Percentiles rank a stretch among this genome's conserved stretches.
These are phyloP conservation scores for Pyrenochaeta sp. DNA, from an alignment of 2,329 filamentous ascomycete genomes.

Conservation along the genomic window DNA sequence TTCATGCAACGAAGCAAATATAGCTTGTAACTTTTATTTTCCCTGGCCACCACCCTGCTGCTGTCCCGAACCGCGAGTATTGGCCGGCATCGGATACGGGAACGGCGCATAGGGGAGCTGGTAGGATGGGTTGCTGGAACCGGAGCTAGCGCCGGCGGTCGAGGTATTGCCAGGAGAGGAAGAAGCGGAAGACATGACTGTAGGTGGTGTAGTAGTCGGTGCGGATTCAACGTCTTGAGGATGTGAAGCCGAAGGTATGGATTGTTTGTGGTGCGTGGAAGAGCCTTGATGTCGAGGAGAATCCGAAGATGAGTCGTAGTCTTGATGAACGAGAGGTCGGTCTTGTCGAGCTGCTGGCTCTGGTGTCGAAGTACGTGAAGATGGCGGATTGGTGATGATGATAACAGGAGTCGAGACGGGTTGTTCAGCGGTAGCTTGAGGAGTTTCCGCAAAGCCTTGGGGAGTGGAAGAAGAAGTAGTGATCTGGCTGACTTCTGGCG, in stretches of 20 bases:
- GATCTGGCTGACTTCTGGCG: constrained; percentile 16
- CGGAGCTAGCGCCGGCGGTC: constrained; percentile 40
- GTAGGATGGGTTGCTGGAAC: constrained; percentile 37
- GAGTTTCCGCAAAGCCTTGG: constrained; percentile 24
- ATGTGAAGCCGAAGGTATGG: constrained; percentile 22
- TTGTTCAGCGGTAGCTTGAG: constrained; percentile 33
- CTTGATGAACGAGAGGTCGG: constrained; percentile 17
- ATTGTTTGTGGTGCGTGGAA: constrained; percentile 23
- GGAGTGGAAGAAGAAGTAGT: constrained; percentile 9
- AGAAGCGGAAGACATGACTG: constrained; percentile 44
- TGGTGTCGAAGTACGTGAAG: constrained; percentile 11
- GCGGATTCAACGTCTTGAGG: constrained; percentile 10
- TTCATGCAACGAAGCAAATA: neutral
- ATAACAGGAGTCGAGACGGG: constrained; percentile 26
- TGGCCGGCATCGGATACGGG: constrained; percentile 47
- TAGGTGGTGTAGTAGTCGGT: constrained; percentile 6
- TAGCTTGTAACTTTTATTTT: constrained; percentile 26
- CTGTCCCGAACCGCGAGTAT: constrained; percentile 30
- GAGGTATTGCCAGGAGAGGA: constrained; percentile 44
- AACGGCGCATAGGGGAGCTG: constrained; percentile 50
- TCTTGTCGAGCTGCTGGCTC: constrained; percentile 19
- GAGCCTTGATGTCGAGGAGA: constrained; percentile 16
- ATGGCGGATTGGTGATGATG: constrained; percentile 24
- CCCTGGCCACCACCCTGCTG: constrained; percentile 25
- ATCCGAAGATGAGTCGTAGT: constrained; percentile 23